Evolutionary conservation across 306 rosid genomes (phyloP).

Genomic region (Leucaena leucocephala): DNA sequence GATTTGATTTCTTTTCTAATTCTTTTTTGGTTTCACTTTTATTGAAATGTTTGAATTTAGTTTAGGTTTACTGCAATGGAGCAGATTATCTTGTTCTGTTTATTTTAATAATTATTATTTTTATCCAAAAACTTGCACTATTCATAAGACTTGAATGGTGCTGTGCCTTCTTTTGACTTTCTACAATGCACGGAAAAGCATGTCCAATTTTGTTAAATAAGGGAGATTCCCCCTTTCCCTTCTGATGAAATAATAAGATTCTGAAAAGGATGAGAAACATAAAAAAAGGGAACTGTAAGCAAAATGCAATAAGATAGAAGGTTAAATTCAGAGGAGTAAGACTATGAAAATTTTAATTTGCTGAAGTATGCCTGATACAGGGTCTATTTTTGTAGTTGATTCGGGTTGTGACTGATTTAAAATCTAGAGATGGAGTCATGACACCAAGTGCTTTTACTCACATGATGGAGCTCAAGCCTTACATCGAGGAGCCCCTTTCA

Average conservation of each 20-base stretch:
- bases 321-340: conserved; percentile 11
- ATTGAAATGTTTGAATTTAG: conserved; percentile 6
- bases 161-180: not conserved
- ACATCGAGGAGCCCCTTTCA: conserved; percentile 89
- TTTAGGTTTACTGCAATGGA: conserved; percentile 7
- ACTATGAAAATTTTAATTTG: conserved; percentile 13
- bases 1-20: not conserved
- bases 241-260: not conserved
- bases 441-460: conserved; percentile 53
- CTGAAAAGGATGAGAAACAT: conserved; percentile 4
- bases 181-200: not conserved
- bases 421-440: conserved; percentile 50
- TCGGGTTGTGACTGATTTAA: conserved; percentile 57
- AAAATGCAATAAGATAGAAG: not conserved
- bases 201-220: not conserved
- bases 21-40: conserved; percentile 6
- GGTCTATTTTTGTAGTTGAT: conserved; percentile 68
- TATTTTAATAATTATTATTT: conserved; percentile 2
- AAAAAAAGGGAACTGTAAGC: conserved; percentile 7
- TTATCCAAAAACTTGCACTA: not conserved
- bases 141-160: not conserved
- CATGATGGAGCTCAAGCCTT: conserved; percentile 86
- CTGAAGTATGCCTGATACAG: conserved; percentile 35
- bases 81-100: conserved; percentile 11
- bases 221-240: not conserved